Base-by-base conservation (phyloP, 2,329 filamentous ascomycete species). In the Hypoxylon sp. region DNA sequence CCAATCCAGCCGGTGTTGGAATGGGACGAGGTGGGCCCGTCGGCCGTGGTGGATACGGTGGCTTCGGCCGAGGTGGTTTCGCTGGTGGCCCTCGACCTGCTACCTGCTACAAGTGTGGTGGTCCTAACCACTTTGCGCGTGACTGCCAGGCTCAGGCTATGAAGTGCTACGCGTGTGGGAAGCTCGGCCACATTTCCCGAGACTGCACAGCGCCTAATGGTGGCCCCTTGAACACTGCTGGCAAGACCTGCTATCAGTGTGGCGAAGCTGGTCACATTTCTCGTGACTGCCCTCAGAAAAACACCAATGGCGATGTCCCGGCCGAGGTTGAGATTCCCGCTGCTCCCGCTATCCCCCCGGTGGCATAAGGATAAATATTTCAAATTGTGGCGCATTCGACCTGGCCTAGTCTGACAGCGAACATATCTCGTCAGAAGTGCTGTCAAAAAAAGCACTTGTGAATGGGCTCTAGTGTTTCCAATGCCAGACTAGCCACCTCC, bases 221-320 rank as follows among this genome's bases (percentile, higher is more conserved):
- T 63, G 96, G 96, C 23, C 94, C 95, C 50, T 87, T 98, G 73
- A 98, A 96, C 88, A 97, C 93, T 71, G 93, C 93, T 70, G 95
- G 95, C 79, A 99, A 98, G 90, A 97, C 94, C 72, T 99, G 96
- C 89, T 99, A 99, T 86, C 92, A 94, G 81, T 99, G 96, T 80
- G 93, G 95, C 73, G 93, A 98, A 84, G 90, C 94, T 64, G 96
- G 96, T 58, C 95, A 98, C 83, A 98, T 98, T 82, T 97, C 93
- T 65, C 92, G 95, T 70, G 95, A 98, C 75, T 98, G 96, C 86
- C 92, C 94, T 65, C 81, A 94, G 89, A 90, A 91, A 89, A 81
- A 78, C 66, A 79, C 81, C 74, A 83, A 81, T 74, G 84, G 82
- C 74, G 86, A 88, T 71, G 81, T 86, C 5, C 70, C 74, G 3